Percentiles rank a stretch among this genome's conserved stretches.
Conservation (phyloP, 345 rosid genomes). For the Arabidopsis suecica region DNA sequence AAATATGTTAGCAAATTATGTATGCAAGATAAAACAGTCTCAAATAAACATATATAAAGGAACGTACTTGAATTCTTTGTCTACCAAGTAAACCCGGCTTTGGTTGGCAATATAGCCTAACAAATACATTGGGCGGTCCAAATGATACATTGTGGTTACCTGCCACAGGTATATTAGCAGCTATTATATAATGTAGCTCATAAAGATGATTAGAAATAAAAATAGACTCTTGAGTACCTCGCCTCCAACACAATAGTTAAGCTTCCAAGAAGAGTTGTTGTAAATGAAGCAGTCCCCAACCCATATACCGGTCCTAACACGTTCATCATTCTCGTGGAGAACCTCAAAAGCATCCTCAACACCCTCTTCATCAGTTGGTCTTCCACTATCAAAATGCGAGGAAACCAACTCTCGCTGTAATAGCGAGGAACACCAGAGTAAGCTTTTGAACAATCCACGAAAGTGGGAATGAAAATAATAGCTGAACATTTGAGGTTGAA, state of each 20-base stretch:
- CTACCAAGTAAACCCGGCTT: constrained; percentile 94
- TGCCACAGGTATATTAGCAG: constrained; percentile 38
- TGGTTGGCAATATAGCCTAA: constrained; percentile 97
- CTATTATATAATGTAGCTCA: background rate
- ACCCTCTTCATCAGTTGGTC: constrained; percentile 91
- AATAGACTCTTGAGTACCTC: constrained; percentile 62
- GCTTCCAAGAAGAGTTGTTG: constrained; percentile 97
- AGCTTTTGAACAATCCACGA: constrained; percentile 14
- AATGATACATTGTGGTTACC: constrained; percentile 98
- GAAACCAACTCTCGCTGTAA: constrained; percentile 87
- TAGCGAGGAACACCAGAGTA: constrained; percentile 15
- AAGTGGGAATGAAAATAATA: constrained; percentile 1
- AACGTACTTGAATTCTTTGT: constrained; percentile 98
- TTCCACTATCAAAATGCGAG: constrained; percentile 88
- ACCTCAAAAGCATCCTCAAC: constrained; percentile 99
- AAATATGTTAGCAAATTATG: constrained; percentile 11
- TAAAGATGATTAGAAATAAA: constrained; percentile 15
- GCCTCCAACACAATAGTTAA: constrained; percentile 98
- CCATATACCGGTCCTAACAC: constrained; percentile 97
- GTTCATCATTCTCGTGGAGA: constrained; percentile 96
- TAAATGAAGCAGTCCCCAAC: constrained; percentile 99
- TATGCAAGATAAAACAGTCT: constrained; percentile 18
- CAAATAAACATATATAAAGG: constrained; percentile 12
- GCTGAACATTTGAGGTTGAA: constrained; percentile 2
- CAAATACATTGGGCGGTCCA: constrained; percentile 99